A percentile compares a stretch with the other conserved stretches of the same genome.
Evolutionary conservation across 176 grass and related monocot species (phyloP).

Genomic region (Stipa capillata): DNA sequence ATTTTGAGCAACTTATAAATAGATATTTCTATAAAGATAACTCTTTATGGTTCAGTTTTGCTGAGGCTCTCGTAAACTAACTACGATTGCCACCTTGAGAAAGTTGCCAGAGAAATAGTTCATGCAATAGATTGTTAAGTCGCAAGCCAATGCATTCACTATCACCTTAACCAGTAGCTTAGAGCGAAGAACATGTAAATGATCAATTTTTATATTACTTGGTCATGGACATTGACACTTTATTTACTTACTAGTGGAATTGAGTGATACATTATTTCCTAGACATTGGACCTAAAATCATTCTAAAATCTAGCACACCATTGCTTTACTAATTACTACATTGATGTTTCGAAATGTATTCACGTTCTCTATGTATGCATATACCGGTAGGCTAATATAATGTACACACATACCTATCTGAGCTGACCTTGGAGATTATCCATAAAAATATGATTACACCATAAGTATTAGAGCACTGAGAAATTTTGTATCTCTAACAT

Average conservation of each 20-base stretch:
- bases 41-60: neutral
- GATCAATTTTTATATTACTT: neutral
- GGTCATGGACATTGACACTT: neutral
- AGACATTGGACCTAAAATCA: too few relatives aligned
- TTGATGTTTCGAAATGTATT: neutral
- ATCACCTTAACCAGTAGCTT: neutral
- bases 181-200: neutral
- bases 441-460: neutral
- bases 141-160: too few relatives aligned
- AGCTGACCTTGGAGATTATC: neutral
- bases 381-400: neutral
- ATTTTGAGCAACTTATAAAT: too few relatives aligned
- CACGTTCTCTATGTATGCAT: too few relatives aligned
- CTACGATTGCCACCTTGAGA: neutral
- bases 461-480: neutral
- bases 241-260: neutral
- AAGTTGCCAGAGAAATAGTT: neutral
- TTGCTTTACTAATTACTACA: neutral
- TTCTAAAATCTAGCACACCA: neutral
- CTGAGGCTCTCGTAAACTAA: neutral
- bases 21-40: too few relatives aligned
- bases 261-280: neutral
- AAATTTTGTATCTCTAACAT: too few relatives aligned
- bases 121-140: neutral
- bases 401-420: neutral